Percentiles rank a stretch among this genome's conserved stretches.
These are phyloP conservation scores for Astrothelium subdiscretum DNA, from an alignment of 495 filamentous ascomycete genomes.

Conservation along the genomic window DNA sequence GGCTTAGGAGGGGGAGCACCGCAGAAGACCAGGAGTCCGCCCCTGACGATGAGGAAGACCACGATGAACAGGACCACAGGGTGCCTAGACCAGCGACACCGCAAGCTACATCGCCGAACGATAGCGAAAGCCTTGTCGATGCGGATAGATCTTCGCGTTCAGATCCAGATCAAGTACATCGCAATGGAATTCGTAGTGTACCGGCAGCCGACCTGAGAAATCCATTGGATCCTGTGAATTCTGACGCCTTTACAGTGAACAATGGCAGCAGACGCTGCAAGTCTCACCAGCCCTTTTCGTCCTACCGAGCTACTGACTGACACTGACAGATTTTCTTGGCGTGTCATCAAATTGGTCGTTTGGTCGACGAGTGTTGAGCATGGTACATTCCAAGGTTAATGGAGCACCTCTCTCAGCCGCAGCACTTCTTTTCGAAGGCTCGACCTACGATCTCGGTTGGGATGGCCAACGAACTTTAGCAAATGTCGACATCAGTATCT, in stretches of 20 bases:
- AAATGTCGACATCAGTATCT: conserved; percentile 18
- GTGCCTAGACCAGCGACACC: neutral
- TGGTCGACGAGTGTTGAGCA: conserved; percentile 30
- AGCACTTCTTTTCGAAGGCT: conserved; percentile 30
- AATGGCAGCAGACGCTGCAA: neutral
- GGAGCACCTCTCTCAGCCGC: conserved; percentile 27
- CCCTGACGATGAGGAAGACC: neutral
- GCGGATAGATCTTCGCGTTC: conserved; percentile 3
- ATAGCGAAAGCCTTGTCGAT: conserved; percentile 16
- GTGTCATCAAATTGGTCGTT: conserved; percentile 40
- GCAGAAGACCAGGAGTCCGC: neutral
- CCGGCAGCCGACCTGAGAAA: conserved; percentile 25
- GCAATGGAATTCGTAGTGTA: neutral
- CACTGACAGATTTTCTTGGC: conserved; percentile 30
- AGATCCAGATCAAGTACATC: neutral
- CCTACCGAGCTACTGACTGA: conserved; percentile 17
- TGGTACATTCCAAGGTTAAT: conserved; percentile 31
- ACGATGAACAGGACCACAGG: neutral
- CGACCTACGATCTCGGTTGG: conserved; percentile 34
- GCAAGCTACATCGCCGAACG: conserved; percentile 4
- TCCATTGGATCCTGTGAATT: conserved; percentile 16
- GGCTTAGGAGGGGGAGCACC: neutral
- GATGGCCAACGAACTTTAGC: conserved; percentile 26
- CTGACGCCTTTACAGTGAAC: neutral
- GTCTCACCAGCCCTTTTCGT: conserved; percentile 23